Conservation (phyloP, 345 rosid species). For the Mangifera indica region DNA sequence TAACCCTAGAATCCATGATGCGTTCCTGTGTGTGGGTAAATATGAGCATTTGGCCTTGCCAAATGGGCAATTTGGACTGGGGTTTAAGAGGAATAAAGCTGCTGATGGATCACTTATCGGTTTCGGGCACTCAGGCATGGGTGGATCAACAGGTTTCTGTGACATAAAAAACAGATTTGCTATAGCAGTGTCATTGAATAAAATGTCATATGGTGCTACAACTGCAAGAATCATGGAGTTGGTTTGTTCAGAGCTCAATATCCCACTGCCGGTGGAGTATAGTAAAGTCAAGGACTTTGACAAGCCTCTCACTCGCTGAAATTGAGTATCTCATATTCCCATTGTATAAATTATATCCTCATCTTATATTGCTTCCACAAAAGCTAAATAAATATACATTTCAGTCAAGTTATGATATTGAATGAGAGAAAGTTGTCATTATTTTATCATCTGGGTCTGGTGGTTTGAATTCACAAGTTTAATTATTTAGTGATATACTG, state of each 20-base stretch:
- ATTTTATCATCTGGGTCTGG: too few relatives aligned
- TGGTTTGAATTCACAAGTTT: too few relatives aligned
- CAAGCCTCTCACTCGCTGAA: slow-evolving; percentile 59
- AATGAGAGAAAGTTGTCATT: too few relatives aligned
- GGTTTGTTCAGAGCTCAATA: slow-evolving; percentile 77
- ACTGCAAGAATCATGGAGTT: slow-evolving; percentile 61
- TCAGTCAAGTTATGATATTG: too few relatives aligned
- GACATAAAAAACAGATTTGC: slow-evolving; percentile 72
- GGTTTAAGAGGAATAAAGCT: too few relatives aligned
- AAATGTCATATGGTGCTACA: slow-evolving; percentile 65
- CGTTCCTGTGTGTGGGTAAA: slow-evolving; percentile 71
- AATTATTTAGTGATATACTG: too few relatives aligned
- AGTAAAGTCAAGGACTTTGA: slow-evolving; percentile 9
- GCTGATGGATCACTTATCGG: slow-evolving; percentile 63
- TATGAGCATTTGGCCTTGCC: slow-evolving; percentile 47
- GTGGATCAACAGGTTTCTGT: slow-evolving; percentile 90
- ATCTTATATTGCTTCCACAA: too few relatives aligned
- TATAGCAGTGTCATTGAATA: slow-evolving; percentile 77
- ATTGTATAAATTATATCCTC: too few relatives aligned
- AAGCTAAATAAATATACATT: too few relatives aligned
- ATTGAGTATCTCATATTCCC: too few relatives aligned
- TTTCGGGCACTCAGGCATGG: slow-evolving; percentile 94
- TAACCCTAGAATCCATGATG: slow-evolving; percentile 79
- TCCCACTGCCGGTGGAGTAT: slow-evolving; percentile 62
- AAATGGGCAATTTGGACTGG: slow-evolving; percentile 72